Conservation (phyloP, 2,329 filamentous ascomycete genomes). For the Zymoseptoria ardabiliae region DNA sequence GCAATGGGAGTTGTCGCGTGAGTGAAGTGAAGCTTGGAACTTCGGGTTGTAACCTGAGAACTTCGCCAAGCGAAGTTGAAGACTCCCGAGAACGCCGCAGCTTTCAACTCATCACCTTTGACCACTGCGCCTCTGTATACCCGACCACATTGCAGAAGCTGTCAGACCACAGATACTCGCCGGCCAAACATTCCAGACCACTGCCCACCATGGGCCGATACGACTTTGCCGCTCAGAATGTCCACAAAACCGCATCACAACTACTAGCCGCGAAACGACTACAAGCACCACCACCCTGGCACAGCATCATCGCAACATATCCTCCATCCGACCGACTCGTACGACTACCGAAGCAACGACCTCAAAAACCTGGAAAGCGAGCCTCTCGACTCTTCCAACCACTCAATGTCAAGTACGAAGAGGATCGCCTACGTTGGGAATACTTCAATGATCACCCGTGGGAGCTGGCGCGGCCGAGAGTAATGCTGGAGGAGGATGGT, state of each 20-base stretch:
- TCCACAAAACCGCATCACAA: slow-evolving; percentile 46
- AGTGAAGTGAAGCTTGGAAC: slow-evolving; percentile 1
- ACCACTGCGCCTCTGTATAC: background rate
- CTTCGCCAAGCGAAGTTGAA: no score
- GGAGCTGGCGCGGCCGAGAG: slow-evolving; percentile 83
- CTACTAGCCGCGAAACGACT: slow-evolving; percentile 41
- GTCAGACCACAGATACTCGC: no score
- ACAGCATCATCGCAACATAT: slow-evolving; percentile 47
- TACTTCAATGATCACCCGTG: slow-evolving; percentile 96
- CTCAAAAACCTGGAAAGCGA: slow-evolving; percentile 40
- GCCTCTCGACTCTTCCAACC: slow-evolving; percentile 75
- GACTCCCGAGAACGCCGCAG: background rate
- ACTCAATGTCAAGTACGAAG: slow-evolving; percentile 67
- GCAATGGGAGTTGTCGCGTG: slow-evolving; percentile 6
- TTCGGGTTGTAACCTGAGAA: no score
- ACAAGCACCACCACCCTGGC: slow-evolving; percentile 47
- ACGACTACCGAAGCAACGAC: slow-evolving; percentile 45
- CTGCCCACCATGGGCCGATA: slow-evolving; percentile 43
- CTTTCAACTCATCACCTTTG: background rate
- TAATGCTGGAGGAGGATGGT: slow-evolving; percentile 79
- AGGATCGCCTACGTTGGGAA: slow-evolving; percentile 69
- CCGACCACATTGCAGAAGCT: background rate
- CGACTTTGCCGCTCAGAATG: slow-evolving; percentile 45
- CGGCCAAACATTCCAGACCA: no score
- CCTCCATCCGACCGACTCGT: slow-evolving; percentile 55